Conservation (phyloP, 768 basidiomycete species). For the Auricularia cornea region DNA sequence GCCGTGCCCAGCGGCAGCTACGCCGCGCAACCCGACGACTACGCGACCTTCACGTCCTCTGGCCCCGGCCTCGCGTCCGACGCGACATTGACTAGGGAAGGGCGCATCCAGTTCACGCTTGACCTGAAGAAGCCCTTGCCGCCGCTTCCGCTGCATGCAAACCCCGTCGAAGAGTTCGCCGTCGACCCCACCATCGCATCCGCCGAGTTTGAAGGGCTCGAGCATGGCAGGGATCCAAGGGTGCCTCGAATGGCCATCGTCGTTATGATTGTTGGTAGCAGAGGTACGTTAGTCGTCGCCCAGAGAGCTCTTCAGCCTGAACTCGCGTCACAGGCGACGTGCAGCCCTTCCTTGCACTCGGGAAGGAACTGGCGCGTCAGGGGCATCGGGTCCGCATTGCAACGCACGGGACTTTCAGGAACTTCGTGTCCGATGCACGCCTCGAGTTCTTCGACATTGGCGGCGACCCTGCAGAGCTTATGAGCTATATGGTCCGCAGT, state of each 20-base stretch:
- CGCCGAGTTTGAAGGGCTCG: too few species aligned
- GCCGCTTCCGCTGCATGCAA: slow-evolving; percentile 34
- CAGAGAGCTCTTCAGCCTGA: too few species aligned
- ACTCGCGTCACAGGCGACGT: slow-evolving; percentile 61
- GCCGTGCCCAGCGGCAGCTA: too few species aligned
- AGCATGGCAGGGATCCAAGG: slow-evolving; percentile 17
- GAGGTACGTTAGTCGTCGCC: slow-evolving; percentile 32
- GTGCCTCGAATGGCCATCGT: slow-evolving; percentile 45
- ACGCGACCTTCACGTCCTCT: too few species aligned
- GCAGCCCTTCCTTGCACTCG: slow-evolving; percentile 57
- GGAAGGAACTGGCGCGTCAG: slow-evolving; percentile 36
- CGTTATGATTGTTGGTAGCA: slow-evolving; percentile 59
- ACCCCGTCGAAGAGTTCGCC: slow-evolving; percentile 42
- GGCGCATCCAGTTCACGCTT: too few species aligned
- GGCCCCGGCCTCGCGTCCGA: too few species aligned
- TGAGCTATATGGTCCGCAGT: slow-evolving; percentile 72
- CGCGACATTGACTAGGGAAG: too few species aligned
- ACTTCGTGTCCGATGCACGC: slow-evolving; percentile 42
- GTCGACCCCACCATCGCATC: slow-evolving; percentile 24
- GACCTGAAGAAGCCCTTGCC: slow-evolving; percentile 38
- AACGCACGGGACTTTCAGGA: slow-evolving; percentile 50
- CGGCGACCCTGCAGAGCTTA: slow-evolving; percentile 54
- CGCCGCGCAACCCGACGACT: too few species aligned
- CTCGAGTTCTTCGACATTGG: slow-evolving; percentile 56
- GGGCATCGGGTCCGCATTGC: slow-evolving; percentile 56